phyloP scores from a whole-genome alignment of 164 flowering plant genomes.

The Amborella trichopoda region DNA sequence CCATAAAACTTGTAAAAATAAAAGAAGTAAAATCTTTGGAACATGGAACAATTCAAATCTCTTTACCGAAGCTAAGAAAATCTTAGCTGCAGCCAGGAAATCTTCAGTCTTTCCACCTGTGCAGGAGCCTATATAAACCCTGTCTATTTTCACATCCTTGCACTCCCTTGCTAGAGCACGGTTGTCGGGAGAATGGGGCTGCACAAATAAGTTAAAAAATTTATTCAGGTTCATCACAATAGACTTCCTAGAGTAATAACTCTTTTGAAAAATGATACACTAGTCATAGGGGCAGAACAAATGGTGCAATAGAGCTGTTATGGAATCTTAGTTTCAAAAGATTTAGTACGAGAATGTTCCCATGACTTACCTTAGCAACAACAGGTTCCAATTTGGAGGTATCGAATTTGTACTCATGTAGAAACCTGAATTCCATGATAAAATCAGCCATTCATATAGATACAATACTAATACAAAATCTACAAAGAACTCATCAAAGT shows the following conservation, averaged over 20 bases:
- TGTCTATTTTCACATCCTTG: constrained; percentile 92
- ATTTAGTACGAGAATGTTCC: background rate
- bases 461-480: no score
- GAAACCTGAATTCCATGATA: constrained; percentile 53
- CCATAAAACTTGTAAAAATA: no score
- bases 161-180: constrained; percentile 96
- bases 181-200: constrained; percentile 99
- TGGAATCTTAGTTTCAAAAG: background rate
- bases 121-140: constrained; percentile 98
- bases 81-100: constrained; percentile 89
- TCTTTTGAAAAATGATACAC: no score
- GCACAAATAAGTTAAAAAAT: constrained; percentile 14
- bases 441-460: no score
- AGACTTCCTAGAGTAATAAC: background rate
- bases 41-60: no score
- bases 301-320: background rate
- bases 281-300: no score
- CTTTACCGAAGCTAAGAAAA: constrained; percentile 81
- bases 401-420: constrained; percentile 72
- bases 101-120: constrained; percentile 99
- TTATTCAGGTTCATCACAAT: background rate
- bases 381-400: constrained; percentile 88
- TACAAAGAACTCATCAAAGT: no score
- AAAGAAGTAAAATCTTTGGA: no score
- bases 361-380: constrained; percentile 79